phyloP scores from a whole-genome alignment of 2,329 filamentous ascomycete genomes.

The Pestalotiopsis sp. region DNA sequence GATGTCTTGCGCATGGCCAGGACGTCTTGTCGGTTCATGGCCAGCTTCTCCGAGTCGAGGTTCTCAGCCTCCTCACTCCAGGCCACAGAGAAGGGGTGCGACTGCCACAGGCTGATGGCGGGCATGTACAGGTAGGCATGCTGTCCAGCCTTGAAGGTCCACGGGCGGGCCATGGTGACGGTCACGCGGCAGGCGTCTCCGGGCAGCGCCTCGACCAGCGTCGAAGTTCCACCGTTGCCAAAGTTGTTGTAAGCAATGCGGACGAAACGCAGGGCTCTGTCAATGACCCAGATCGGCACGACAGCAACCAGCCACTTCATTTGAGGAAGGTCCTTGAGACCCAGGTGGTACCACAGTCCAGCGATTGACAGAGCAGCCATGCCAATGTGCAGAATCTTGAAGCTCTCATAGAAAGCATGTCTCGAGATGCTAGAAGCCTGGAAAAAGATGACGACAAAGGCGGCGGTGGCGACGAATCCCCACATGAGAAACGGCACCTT shows the following conservation, averaged over 20 bases:
- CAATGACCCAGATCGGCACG: conserved; percentile 68
- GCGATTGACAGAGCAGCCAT: conserved; percentile 62
- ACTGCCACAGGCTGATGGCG: conserved; percentile 70
- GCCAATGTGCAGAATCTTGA: conserved; percentile 72
- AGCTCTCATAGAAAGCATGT: conserved; percentile 79
- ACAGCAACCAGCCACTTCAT: conserved; percentile 62
- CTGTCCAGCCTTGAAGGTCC: conserved; percentile 74
- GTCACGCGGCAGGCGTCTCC: conserved; percentile 76
- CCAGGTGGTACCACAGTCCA: conserved; percentile 69
- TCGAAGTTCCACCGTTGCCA: conserved; percentile 66
- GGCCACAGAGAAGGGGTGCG: conserved; percentile 78
- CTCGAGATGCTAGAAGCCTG: conserved; percentile 72
- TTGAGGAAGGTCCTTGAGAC: conserved; percentile 57
- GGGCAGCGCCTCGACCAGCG: conserved; percentile 74
- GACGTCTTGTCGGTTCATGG: conserved; percentile 62
- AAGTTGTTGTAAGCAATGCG: conserved; percentile 68
- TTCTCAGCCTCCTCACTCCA: conserved; percentile 72
- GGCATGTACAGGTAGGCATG: conserved; percentile 83
- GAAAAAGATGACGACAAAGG: conserved; percentile 65
- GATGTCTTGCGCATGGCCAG: conserved; percentile 62
- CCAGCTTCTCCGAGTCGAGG: conserved; percentile 54
- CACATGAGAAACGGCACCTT: conserved; percentile 54
- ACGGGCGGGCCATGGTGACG: conserved; percentile 74
- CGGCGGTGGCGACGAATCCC: conserved; percentile 64
- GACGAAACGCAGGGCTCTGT: conserved; percentile 62